These are phyloP conservation scores for Cairneyella variabilis DNA, from an alignment of 495 filamentous ascomycete genomes.

Conservation along the genomic window DNA sequence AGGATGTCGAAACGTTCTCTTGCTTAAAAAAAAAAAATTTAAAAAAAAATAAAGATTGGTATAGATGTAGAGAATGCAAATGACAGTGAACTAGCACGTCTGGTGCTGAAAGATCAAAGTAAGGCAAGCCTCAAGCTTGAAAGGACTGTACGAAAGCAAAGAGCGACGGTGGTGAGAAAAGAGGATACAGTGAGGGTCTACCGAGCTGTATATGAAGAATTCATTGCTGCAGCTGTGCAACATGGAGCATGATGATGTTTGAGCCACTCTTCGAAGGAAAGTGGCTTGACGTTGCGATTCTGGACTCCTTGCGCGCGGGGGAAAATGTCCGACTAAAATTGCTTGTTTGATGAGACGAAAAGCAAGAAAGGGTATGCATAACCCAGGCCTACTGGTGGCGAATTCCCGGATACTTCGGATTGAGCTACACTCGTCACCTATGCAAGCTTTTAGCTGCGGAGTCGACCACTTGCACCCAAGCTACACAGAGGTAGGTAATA, in stretches of 20 bases:
- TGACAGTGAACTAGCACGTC: slow-evolving; percentile 1
- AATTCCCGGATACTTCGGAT: background rate
- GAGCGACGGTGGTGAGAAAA: background rate
- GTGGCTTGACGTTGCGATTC: background rate
- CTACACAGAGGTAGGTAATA: background rate
- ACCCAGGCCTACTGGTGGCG: background rate
- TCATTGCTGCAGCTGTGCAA: background rate
- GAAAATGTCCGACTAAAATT: background rate
- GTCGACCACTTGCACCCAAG: background rate
- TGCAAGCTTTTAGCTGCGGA: background rate
- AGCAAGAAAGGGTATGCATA: background rate
- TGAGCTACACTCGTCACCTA: background rate
- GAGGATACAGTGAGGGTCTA: background rate
- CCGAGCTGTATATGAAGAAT: background rate
- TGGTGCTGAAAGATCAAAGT: background rate
- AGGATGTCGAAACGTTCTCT: background rate
- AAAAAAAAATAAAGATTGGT: background rate
- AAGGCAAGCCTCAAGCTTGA: background rate
- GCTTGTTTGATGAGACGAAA: background rate
- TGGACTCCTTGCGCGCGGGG: background rate
- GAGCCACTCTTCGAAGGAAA: background rate
- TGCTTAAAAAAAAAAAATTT: background rate
- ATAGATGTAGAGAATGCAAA: background rate
- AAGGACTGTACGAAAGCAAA: background rate
- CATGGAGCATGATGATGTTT: background rate